Base-by-base conservation (phyloP, 2,329 filamentous ascomycete genomes). In the Exophiala calicioides region DNA sequence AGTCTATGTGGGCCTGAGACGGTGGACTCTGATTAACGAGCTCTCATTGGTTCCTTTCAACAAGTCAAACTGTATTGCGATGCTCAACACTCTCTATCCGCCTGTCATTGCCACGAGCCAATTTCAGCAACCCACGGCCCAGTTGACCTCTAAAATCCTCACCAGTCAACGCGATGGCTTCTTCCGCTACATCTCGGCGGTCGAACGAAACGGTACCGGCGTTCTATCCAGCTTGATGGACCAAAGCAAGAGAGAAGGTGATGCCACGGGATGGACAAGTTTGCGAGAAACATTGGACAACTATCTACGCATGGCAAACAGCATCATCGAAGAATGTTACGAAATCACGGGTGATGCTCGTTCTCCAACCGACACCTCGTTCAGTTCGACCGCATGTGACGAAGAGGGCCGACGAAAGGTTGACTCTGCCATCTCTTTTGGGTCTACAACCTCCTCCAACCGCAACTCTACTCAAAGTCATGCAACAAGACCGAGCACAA, bases 1-100 rank as follows among this genome's bases (percentile, higher is more conserved):
- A 56, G 68, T 84, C 30, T 84, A 81, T 63, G 63, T 84, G 45
- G 77, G 77, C 26, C 65, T 85, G 38, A 76, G 82, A 55, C 75
- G 81, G 59, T 85, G 81, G 81, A 78, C 80, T 48, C 66, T 85
- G 60, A 77, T 85, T 64, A 84, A 85, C 57, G 81, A 85, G 58
- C 73, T 85, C 57, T 76, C 79, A 19, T 68, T 82, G 21, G 68
- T 74, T 23, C 80, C 80, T 1, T 82, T 81, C 65, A 80, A 80
- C 68, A 83, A 82, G 62, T 73, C 77, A 58, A 84, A 84, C 61
- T 83, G 81, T 60, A 72, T 84, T 53, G 82, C 80, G 42, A 81
- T 85, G 75, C 75, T 85, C 39, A 85, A 85, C 65, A 85, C 81
- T 7, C 69, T 85, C 21, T 80, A 84, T 53, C 82, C 82, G 5